Evolutionary conservation across 352 stramenopile genomes (phyloP), one percentile per base, ranked within the genome.

Genomic region (Globisporangium nodosum): DNA sequence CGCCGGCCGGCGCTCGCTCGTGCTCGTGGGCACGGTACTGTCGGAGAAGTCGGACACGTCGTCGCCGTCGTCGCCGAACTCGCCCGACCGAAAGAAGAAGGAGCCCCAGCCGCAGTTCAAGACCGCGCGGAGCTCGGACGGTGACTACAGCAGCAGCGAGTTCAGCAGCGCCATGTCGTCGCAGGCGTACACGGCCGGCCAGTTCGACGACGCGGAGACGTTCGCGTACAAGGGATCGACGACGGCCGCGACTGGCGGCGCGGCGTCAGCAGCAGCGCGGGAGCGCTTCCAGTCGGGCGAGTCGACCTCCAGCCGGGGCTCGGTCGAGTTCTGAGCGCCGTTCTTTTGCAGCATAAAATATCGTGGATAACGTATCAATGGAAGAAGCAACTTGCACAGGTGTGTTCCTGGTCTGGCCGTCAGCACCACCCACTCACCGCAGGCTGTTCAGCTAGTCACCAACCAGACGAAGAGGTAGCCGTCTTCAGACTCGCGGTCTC

Each of bases 261-360:
- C 39, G 11, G 39, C 39, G 39, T 16, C 39, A 13, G 42, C 42
- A 8, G 43, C 11, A 20, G 43, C 43, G 16, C 63, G 63, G 40
- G 49, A 37, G 27, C 69, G 68, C 46, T 65, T 64, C 16, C 54
- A 56, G 30, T 62, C 56, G 56, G 64, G 42, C 40, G 49, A 4
- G 16, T 66, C 64, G 13, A 51, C 66, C 43, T 65, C 60, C 37
- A 74, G 68, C 49, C 72, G 70, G 35, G 73, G 62, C 24, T 87
- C 77, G 7, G 73, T 87, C 40, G 77, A 87, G 63, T 87, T 85
- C 71, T 87, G 67, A 81, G 30, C 5, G 5, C 33, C 33, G 3
- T 43, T 15, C 4, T 43, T 15, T 40, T 40, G 35, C 35, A 40
- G 35, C 35, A 40, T 40, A 40, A 13, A 40, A 12, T 43, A 43